phyloP scores from a whole-genome alignment of 495 filamentous ascomycete genomes.

The Penicillium riverlandense region DNA sequence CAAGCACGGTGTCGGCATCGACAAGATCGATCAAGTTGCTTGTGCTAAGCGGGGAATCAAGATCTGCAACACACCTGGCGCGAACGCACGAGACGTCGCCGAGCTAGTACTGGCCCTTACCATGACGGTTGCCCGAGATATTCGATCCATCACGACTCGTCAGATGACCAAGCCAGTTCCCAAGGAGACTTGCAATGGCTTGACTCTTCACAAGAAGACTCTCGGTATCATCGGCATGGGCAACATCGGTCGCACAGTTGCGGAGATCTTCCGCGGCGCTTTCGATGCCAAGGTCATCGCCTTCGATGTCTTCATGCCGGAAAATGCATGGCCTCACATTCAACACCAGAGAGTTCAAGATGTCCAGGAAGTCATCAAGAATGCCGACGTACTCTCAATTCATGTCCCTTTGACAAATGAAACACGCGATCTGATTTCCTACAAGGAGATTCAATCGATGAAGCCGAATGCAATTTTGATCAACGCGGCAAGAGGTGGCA shows the following conservation, averaged over 20 bases:
- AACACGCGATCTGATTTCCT: conserved; percentile 40
- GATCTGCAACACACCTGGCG: conserved; percentile 44
- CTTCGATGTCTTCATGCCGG: conserved; percentile 23
- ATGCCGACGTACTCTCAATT: conserved; percentile 28
- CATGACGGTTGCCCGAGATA: conserved; percentile 20
- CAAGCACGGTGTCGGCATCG: conserved; percentile 44
- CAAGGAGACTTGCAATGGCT: conserved; percentile 22
- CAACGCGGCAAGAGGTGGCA: conserved; percentile 52
- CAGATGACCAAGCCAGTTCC: conserved; percentile 20
- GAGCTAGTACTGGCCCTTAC: conserved; percentile 26
- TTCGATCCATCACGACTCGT: conserved; percentile 24
- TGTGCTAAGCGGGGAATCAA: conserved; percentile 37
- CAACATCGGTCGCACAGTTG: conserved; percentile 27
- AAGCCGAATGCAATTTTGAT: conserved; percentile 42
- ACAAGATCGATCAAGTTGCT: conserved; percentile 44
- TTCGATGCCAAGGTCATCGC: conserved; percentile 25
- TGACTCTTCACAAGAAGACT: conserved; percentile 23
- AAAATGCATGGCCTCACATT: conserved; percentile 22
- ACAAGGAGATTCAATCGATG: conserved; percentile 41
- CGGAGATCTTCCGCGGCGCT: conserved; percentile 27
- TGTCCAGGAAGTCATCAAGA: conserved; percentile 20
- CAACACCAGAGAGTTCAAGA: conserved; percentile 15
- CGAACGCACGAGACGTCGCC: conserved; percentile 29
- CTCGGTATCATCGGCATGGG: conserved; percentile 35
- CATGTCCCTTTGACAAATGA: conserved; percentile 29